A percentile compares a stretch with the other conserved stretches of the same genome.
Conservation (phyloP, 176 grass and related monocot species). For the Puya raimondii region DNA sequence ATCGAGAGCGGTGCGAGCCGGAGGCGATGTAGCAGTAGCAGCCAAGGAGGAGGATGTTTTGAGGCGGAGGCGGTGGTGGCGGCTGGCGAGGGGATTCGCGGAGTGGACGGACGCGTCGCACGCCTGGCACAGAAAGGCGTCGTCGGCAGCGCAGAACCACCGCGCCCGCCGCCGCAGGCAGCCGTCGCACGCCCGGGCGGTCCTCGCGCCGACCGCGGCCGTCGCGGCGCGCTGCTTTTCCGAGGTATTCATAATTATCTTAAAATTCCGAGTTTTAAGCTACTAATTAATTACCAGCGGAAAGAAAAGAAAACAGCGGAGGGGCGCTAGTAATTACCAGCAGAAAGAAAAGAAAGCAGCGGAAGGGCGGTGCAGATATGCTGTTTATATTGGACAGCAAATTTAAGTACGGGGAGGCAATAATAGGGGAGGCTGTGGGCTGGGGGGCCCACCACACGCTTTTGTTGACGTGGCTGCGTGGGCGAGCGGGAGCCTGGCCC, state of each 20-base stretch:
- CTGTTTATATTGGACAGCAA: conserved; percentile 12
- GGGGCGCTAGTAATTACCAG: background rate
- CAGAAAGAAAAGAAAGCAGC: conserved; percentile 6
- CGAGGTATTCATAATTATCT: background rate
- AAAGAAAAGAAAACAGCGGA: conserved; percentile 8
- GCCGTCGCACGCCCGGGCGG: conserved; percentile 60
- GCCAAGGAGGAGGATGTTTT: conserved; percentile 4
- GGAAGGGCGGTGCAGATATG: background rate
- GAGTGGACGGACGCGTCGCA: conserved; percentile 84
- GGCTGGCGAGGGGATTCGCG: conserved; percentile 69
- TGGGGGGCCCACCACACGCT: conserved; percentile 26
- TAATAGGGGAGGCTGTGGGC: background rate
- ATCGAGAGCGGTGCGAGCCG: conserved; percentile 1
- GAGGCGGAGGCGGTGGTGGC: conserved; percentile 66
- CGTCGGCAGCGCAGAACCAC: conserved; percentile 68
- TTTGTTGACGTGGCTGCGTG: conserved; percentile 33
- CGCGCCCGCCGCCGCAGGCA: conserved; percentile 70
- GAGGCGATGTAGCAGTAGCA: background rate
- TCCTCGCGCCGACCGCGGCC: conserved; percentile 41
- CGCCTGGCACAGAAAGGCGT: conserved; percentile 68
- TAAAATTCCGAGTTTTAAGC: background rate
- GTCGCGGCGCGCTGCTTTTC: conserved; percentile 7
- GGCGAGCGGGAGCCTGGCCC: conserved; percentile 6
- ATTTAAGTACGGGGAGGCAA: background rate
- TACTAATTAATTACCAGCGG: too few relatives aligned